These are phyloP conservation scores for Colletotrichum simmondsii DNA, from an alignment of 2,329 filamentous ascomycete species.

Conservation along the genomic window DNA sequence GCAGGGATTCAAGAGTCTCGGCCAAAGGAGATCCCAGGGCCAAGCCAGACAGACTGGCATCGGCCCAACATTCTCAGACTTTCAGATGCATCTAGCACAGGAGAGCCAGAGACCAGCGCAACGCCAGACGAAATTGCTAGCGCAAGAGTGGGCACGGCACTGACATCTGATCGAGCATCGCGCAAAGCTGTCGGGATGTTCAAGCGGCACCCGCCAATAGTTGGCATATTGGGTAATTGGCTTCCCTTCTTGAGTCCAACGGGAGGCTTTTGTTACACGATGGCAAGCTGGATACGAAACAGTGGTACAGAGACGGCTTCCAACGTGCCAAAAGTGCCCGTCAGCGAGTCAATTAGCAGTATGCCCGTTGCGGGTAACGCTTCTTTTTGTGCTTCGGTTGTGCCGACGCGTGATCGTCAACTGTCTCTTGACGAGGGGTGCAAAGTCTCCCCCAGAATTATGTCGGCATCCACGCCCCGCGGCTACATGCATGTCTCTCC, in stretches of 20 bases:
- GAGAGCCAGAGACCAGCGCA: neutral
- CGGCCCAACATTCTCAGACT: neutral
- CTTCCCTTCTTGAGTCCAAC: neutral
- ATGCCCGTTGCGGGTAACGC: neutral
- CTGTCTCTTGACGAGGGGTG: neutral
- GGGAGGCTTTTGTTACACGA: neutral
- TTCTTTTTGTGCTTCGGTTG: neutral
- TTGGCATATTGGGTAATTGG: neutral
- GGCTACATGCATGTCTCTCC: neutral
- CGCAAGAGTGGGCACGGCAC: too few species aligned
- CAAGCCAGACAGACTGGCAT: neutral
- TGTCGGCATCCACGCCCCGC: neutral
- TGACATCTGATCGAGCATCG: neutral
- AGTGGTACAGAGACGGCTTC: slow-evolving; percentile 10
- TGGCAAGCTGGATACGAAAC: neutral
- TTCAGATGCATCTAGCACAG: neutral
- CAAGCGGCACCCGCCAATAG: neutral
- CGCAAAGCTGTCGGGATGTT: neutral
- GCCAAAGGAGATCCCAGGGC: neutral
- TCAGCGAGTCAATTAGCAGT: neutral
- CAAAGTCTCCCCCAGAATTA: too few species aligned
- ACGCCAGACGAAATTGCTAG: neutral
- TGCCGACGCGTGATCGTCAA: neutral
- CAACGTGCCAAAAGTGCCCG: neutral
- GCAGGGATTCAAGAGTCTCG: neutral